Conservation (phyloP, 768 basidiomycete species). For the Thelephora ganbajun region DNA sequence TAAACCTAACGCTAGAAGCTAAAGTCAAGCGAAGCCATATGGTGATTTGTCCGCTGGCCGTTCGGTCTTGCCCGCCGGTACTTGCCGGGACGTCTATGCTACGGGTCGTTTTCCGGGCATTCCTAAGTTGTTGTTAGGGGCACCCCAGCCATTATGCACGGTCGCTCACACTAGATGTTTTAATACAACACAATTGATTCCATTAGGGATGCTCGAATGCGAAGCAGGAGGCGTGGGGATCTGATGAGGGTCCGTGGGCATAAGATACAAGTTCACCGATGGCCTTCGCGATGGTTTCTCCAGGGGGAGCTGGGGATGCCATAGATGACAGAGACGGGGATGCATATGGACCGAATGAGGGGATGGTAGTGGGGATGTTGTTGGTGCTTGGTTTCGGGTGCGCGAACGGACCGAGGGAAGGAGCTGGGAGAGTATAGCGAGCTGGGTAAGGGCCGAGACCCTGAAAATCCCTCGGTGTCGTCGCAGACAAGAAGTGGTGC, state of each 20-base stretch:
- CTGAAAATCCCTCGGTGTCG: constrained; percentile 53
- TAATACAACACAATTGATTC: no score
- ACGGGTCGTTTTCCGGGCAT: no score
- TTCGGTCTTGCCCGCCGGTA: no score
- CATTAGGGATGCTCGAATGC: constrained; percentile 15
- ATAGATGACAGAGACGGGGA: constrained; percentile 1
- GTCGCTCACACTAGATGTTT: no score
- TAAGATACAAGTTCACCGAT: constrained; percentile 7
- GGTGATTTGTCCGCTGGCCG: no score
- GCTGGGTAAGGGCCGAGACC: no score
- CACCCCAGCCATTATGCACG: no score
- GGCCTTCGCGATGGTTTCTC: background rate
- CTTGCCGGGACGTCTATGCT: no score
- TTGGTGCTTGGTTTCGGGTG: constrained; percentile 10
- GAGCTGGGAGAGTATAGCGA: no score
- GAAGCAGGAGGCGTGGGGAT: constrained; percentile 19
- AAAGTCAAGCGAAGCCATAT: no score
- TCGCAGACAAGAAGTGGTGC: constrained; percentile 71
- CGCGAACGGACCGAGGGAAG: constrained; percentile 16
- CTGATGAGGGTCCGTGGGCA: constrained; percentile 10
- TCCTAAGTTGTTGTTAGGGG: no score
- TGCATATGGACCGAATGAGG: constrained; percentile 11
- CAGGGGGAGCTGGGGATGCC: background rate
- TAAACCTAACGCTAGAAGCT: no score
- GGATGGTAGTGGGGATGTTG: constrained; percentile 6